Conservation (phyloP, 1,284 basidiomycete genomes). For the Vanrija sp. region DNA sequence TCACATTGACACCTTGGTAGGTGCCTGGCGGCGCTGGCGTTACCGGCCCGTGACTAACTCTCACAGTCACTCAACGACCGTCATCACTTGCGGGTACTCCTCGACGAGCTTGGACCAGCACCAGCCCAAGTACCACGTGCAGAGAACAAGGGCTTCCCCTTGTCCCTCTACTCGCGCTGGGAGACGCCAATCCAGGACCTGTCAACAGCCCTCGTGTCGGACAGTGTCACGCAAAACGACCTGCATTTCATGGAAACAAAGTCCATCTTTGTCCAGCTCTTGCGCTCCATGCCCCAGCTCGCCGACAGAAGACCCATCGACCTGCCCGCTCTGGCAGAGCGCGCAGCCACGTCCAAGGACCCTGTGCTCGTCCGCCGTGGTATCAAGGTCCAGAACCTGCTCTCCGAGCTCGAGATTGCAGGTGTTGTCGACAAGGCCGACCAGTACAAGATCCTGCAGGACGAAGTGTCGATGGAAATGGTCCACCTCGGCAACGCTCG, state of each 20-base stretch:
- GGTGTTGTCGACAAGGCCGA: constrained; percentile 79
- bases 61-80: constrained; percentile 90
- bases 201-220: constrained; percentile 84
- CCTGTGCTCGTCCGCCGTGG: constrained; percentile 89
- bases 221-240: constrained; percentile 93
- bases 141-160: constrained; percentile 90
- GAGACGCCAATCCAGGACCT: constrained; percentile 98
- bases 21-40: constrained; percentile 36
- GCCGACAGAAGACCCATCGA: constrained; percentile 84
- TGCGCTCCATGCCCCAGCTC: constrained; percentile 85
- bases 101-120: constrained; percentile 89
- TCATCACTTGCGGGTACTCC: constrained; percentile 90
- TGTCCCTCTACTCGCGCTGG: constrained; percentile 94
- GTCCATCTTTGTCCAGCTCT: constrained; percentile 95
- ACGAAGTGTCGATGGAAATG: constrained; percentile 92
- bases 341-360: constrained; percentile 95
- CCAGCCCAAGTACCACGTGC: constrained; percentile 94
- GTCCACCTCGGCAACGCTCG: constrained; percentile 92
- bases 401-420: constrained; percentile 88
- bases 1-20: constrained; percentile 87
- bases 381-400: constrained; percentile 99
- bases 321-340: constrained; percentile 82
- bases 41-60: neutral
- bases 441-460: constrained; percentile 89
- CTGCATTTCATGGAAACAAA: constrained; percentile 99